phyloP scores from a whole-genome alignment of 441 rosid species.

The Populus hybrid region DNA sequence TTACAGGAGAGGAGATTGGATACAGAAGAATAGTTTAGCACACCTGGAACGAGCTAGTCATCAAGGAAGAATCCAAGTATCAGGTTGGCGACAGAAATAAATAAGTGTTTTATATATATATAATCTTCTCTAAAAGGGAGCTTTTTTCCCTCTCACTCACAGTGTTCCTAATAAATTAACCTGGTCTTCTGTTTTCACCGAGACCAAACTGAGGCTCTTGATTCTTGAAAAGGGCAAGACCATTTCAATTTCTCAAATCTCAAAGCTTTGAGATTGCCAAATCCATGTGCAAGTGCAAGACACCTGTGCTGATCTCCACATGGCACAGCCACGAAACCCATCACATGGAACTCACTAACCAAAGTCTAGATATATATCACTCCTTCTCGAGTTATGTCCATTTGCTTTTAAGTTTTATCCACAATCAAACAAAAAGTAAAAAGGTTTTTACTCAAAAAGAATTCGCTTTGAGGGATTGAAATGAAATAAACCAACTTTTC shows the following conservation, averaged over 20 bases:
- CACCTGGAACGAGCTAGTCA: constrained; percentile 9
- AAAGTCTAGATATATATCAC: not conserved
- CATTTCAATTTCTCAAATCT: constrained; percentile 10
- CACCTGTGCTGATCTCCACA: constrained; percentile 22
- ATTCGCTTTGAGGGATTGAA: not conserved
- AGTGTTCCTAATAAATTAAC: not conserved
- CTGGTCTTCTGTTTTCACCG: constrained; percentile 5
- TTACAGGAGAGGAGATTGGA: not conserved
- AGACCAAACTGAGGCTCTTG: constrained; percentile 25
- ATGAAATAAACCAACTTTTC: not conserved
- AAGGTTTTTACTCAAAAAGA: not conserved
- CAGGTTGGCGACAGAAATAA: not conserved
- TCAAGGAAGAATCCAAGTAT: constrained; percentile 5
- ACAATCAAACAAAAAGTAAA: not conserved
- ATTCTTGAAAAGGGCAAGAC: constrained; percentile 16
- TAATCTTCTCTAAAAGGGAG: not conserved
- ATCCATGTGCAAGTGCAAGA: constrained; percentile 32
- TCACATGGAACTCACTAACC: constrained; percentile 1
- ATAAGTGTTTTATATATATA: not conserved
- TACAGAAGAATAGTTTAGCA: not conserved
- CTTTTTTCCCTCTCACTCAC: not conserved
- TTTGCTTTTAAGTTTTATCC: not conserved
- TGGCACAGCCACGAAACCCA: constrained; percentile 18
- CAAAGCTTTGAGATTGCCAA: constrained; percentile 30
- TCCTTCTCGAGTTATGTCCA: not conserved